Conservation (phyloP, 2,329 filamentous ascomycete genomes). For the Diaporthe batatas region DNA sequence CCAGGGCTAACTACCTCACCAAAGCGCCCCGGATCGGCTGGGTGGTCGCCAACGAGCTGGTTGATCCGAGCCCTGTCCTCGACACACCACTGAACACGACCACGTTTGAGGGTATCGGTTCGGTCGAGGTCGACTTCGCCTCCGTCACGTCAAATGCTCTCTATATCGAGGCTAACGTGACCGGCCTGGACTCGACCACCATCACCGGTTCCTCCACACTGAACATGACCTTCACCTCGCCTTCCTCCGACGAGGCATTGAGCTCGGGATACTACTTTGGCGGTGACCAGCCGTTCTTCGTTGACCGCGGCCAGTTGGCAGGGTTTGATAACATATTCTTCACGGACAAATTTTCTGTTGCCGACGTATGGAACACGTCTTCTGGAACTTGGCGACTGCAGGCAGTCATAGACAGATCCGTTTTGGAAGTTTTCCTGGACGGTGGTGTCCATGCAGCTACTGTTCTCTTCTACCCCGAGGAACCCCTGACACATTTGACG, state of each 20-base stretch:
- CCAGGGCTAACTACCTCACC: constrained; percentile 65
- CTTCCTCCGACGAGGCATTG: constrained; percentile 62
- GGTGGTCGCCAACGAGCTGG: constrained; percentile 64
- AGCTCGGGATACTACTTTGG: constrained; percentile 63
- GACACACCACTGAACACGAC: constrained; percentile 59
- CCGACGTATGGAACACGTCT: constrained; percentile 47
- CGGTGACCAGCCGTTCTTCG: constrained; percentile 63
- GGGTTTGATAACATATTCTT: constrained; percentile 61
- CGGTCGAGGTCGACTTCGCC: constrained; percentile 64
- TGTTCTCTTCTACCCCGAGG: constrained; percentile 63
- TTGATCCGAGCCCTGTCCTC: constrained; percentile 62
- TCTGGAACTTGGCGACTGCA: constrained; percentile 51
- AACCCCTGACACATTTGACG: constrained; percentile 55
- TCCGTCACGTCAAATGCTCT: constrained; percentile 63
- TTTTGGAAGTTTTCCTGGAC: constrained; percentile 69
- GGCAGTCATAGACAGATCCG: constrained; percentile 65
- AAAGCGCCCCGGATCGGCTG: constrained; percentile 65
- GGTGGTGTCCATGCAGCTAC: constrained; percentile 64
- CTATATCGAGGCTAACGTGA: constrained; percentile 68
- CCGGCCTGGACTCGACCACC: constrained; percentile 50
- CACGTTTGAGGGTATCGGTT: constrained; percentile 61
- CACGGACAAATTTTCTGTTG: constrained; percentile 63
- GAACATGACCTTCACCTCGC: constrained; percentile 53
- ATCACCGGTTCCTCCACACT: constrained; percentile 48
- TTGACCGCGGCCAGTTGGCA: constrained; percentile 62